Base-by-base conservation (phyloP, 441 rosid genomes). In the Erysimum cheiri region DNA sequence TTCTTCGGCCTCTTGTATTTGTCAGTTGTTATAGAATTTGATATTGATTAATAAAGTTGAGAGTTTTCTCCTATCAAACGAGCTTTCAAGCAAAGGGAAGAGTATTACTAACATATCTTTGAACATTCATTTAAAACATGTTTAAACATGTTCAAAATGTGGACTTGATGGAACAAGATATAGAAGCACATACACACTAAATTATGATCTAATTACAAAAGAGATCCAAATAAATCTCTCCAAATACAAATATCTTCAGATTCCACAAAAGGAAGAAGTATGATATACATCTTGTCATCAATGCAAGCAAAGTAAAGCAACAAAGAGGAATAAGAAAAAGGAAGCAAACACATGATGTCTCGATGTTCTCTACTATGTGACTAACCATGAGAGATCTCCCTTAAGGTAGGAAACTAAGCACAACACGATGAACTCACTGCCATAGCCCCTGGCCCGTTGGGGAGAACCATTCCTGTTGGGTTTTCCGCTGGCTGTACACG, bases 401-500 rank as follows among this genome's bases (percentile, higher is more conserved):
- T 47, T 49, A 40, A 39, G 14, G 49, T 59, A 26, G 1, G 49
- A 33, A 36, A 24, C 79, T 83, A 95, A 67, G 92, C 77, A 79
- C 99, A 95, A 75, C 99, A 95, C 3, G 99, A 85, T 83, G 93
- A 78, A 63, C 80, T 72, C 8, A 77, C 87, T 3, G 92, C 74
- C 73, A 87, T 87, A 54, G 37, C 88, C 93, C 31, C 86, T 84
- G 49, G 90, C 81, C 83, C 93, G 36, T 90, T 96, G 75, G 83
- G 87, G 29, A 95, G 87, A 80, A 92, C 91, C 99, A 92, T 87
- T 73, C 99, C 99, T 0, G 95, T 62, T 4, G 93, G 93, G 73
- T 92, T 90, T 73, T 81, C 94, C 0, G 91, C 79, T 31, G 96
- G 96, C 80, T 92, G 99, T 74, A 87, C 89, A 36, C 93, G 87